Percentiles rank a stretch among this genome's conserved stretches.
Evolutionary conservation across 2,329 filamentous ascomycete genomes (phyloP).

Genomic region (Aspergillus sp.): DNA sequence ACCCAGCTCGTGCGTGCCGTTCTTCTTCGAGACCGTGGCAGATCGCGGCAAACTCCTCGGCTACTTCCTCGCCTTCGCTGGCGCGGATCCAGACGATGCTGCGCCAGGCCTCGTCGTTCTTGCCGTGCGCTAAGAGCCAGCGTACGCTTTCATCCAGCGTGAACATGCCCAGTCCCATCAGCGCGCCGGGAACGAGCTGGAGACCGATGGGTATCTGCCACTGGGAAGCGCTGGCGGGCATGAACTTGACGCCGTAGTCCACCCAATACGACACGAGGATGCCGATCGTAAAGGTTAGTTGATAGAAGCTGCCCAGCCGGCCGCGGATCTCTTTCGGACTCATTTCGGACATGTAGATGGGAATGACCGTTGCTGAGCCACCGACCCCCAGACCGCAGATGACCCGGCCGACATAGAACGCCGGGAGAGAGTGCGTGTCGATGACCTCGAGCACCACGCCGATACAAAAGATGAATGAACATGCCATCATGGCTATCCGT

Average conservation of each 20-base stretch:
- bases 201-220: conserved; percentile 55
- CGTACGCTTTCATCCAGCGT: conserved; percentile 54
- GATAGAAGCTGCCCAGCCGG: conserved; percentile 36
- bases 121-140: conserved; percentile 53
- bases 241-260: conserved; percentile 51
- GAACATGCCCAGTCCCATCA: conserved; percentile 51
- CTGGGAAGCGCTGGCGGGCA: conserved; percentile 46
- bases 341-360: conserved; percentile 38
- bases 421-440: no score
- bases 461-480: no score
- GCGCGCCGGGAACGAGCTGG: conserved; percentile 51
- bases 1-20: conserved; percentile 35
- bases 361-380: conserved; percentile 39
- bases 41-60: conserved; percentile 39
- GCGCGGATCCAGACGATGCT: conserved; percentile 38
- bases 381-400: conserved; percentile 37
- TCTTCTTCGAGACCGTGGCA: conserved; percentile 43
- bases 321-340: conserved; percentile 30
- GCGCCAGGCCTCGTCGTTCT: conserved; percentile 43
- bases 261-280: conserved; percentile 54
- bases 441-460: no score
- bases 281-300: conserved; percentile 38
- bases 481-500: no score
- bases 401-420: conserved; percentile 36
- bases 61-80: conserved; percentile 26